A percentile compares a stretch with the other conserved stretches of the same genome.
Evolutionary conservation across 805 yeast species (phyloP).

Genomic region (Priceomyces fermenticarens): DNA sequence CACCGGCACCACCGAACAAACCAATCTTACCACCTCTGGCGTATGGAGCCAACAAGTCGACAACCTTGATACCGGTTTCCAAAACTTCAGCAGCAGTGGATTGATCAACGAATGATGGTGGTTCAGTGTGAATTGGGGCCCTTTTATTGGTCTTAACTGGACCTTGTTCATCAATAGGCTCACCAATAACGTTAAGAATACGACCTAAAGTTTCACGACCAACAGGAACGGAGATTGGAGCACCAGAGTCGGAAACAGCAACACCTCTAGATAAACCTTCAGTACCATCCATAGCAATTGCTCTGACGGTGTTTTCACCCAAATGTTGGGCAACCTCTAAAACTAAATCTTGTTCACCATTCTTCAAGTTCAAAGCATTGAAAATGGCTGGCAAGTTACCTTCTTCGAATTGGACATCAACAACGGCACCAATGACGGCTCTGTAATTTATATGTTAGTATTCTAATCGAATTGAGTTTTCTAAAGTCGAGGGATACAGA

Average conservation of each 20-base stretch:
- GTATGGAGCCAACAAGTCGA: conserved; percentile 97
- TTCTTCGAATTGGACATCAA: conserved; percentile 97
- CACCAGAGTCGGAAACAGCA: conserved; percentile 88
- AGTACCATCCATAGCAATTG: conserved; percentile 99
- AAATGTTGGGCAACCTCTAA: conserved; percentile 99
- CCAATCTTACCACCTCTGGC: conserved; percentile 99
- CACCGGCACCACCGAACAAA: conserved; percentile 99
- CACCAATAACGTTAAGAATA: conserved; percentile 97
- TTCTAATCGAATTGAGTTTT: conserved; percentile 1
- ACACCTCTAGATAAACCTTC: conserved; percentile 99
- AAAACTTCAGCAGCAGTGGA: conserved; percentile 96
- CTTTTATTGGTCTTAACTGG: conserved; percentile 89
- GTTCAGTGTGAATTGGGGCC: conserved; percentile 99
- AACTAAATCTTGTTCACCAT: conserved; percentile 74
- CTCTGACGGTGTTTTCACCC: conserved; percentile 99
- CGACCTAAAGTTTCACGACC: conserved; percentile 99
- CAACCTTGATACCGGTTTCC: conserved; percentile 99
- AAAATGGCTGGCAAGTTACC: conserved; percentile 96
- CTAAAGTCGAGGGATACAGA: background rate
- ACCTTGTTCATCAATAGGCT: conserved; percentile 99
- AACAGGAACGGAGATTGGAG: conserved; percentile 98
- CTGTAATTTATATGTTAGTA: conserved; percentile 46
- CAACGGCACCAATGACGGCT: conserved; percentile 99
- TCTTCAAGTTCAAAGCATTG: conserved; percentile 90
- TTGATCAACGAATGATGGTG: conserved; percentile 95